Evolutionary conservation across 78 protist genomes (phyloP).

Genomic region (Dictyostelium firmibasis): DNA sequence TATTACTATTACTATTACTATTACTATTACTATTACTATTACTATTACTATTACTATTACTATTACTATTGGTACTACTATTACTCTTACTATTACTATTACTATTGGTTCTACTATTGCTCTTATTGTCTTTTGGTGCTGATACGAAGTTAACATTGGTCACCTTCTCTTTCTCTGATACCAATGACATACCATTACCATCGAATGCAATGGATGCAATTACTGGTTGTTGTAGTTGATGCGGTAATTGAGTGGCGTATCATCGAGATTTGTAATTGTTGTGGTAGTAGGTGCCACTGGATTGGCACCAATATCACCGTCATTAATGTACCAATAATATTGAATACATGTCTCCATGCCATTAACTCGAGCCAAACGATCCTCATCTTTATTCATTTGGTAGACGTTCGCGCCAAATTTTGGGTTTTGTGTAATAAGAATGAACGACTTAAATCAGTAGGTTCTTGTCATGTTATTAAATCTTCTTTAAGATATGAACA

Average conservation of each 20-base stretch:
- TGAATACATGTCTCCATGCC: conserved; percentile 73
- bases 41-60: too few species aligned
- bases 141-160: too few species aligned
- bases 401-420: conserved; percentile 87
- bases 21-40: too few species aligned
- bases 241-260: neutral
- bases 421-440: conserved; percentile 54
- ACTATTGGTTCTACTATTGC: too few species aligned
- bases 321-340: neutral
- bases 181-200: too few species aligned
- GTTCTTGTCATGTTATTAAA: neutral
- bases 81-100: too few species aligned
- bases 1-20: too few species aligned
- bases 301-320: conserved; percentile 9
- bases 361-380: conserved; percentile 86
- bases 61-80: too few species aligned
- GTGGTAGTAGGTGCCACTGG: neutral
- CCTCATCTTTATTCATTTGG: conserved; percentile 88
- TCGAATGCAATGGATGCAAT: neutral
- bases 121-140: too few species aligned
- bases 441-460: neutral
- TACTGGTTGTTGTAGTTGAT: neutral
- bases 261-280: neutral
- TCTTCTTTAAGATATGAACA: conserved; percentile 48
- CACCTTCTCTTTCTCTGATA: too few species aligned